A percentile compares a stretch with the other conserved stretches of the same genome.
Evolutionary conservation across 768 basidiomycete genomes (phyloP).

Genomic region (Fibroporia radiculosa): DNA sequence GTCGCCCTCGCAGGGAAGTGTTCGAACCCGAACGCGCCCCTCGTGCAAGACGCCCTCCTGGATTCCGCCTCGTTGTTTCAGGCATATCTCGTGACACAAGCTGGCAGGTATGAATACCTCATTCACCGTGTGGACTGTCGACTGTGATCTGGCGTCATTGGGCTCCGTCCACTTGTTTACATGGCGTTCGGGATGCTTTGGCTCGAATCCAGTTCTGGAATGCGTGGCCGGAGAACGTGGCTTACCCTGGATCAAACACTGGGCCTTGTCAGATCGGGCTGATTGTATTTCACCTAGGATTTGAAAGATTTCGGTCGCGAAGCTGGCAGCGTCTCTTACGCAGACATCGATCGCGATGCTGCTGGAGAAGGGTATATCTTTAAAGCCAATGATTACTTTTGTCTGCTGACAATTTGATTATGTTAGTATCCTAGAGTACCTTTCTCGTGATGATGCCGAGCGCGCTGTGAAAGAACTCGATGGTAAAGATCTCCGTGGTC

Average conservation of each 20-base stretch:
- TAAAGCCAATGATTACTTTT: not conserved
- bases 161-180: constrained; percentile 7
- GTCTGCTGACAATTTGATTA: not conserved
- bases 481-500: constrained; percentile 81
- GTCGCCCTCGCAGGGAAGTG: constrained; percentile 71
- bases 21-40: constrained; percentile 61
- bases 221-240: too few relatives aligned
- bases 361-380: constrained; percentile 77
- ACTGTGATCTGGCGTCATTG: too few relatives aligned
- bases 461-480: constrained; percentile 86
- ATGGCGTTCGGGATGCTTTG: too few relatives aligned
- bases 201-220: too few relatives aligned
- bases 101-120: constrained; percentile 85
- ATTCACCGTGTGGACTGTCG: too few relatives aligned
- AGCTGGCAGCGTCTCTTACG: constrained; percentile 87
- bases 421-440: constrained; percentile 81
- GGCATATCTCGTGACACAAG: constrained; percentile 92
- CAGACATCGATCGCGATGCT: constrained; percentile 85
- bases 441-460: constrained; percentile 84
- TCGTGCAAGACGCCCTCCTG: constrained; percentile 70
- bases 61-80: constrained; percentile 76
- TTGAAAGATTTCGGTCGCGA: constrained; percentile 96
- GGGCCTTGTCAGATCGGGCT: not conserved
- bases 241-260: too few relatives aligned
- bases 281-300: constrained; percentile 47